Evolutionary conservation across 2,329 filamentous ascomycete genomes (phyloP), one percentile per base, ranked within the genome.

Genomic region (Fonsecaea pedrosoi): DNA sequence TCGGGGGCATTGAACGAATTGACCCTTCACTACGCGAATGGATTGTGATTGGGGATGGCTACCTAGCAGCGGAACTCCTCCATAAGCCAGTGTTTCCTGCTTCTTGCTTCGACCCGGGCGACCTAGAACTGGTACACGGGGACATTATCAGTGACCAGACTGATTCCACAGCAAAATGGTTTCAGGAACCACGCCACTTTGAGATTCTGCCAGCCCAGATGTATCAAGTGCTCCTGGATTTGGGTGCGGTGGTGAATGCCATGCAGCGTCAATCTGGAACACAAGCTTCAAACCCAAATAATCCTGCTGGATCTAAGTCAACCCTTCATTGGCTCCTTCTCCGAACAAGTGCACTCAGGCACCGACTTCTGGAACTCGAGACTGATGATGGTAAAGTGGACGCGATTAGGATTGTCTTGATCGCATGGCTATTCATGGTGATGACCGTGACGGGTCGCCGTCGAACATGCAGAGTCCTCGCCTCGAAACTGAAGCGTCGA

Each of bases 241-340:
- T 62, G 4, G 7, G 21, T 4, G n/a, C n/a, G 15, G 15, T 18
- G 2, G 45, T 62, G 5, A 6, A 18, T n/a, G 21, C 30, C 30
- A 48, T 60, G 38, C 18, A 32, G 15, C 30, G 6, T 13, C 54
- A 37, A 4, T 35, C 13, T 21, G 30, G 10, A 37, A 7, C n/a
- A 35, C 10, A n/a, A 21, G 6, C 57, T 7, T 37, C 57, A 30
- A 18, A 58, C 42, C 40, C 10, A 50, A 18, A 30, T 60, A n/a
- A 12, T 1, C 13, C 38, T 15, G 15, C 38, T 30, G 54, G 30
- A 35, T 48, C 57, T 32, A 60, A 32, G 25, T 3, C 38, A n/a
- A 30, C n/a, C n/a, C 57, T 60, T 37, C 59, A 62, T 34, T 62
- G 59, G 59, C 45, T 62, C n/a, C 37, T 45, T 62, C 59, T 62